Evolutionary conservation across 2,329 filamentous ascomycete species (phyloP), one percentile per base, ranked within the genome.

Genomic region (Alternaria brassicicola): DNA sequence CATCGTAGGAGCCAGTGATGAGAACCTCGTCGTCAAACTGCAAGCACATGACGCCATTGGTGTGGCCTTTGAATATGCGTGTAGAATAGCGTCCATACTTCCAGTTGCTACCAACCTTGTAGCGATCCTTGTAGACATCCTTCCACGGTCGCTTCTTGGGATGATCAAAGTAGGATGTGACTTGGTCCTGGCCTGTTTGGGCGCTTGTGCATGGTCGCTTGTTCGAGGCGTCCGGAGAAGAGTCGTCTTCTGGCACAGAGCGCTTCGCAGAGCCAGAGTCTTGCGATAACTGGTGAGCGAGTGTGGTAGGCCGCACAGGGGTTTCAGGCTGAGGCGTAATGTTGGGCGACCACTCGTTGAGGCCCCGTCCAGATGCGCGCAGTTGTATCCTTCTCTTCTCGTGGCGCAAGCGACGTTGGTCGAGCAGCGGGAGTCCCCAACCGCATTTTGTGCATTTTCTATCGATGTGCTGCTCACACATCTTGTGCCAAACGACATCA

Each of bases 381-480:
- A 91, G 80, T 75, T 93, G 89, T 67, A 92, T 93, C 73, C 95
- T 90, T 62, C 91, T 88, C 78, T 92, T 96, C 77, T 94, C 93
- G 62, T 92, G 93, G 65, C 91, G 87, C 63, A 99, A 80, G 69
- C 91, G 86, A 79, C 96, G 97, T 68, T 92, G 86, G 73, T 99
- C 95, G 49, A 99, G 81, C 55, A 96, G 80, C 15, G 95, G 95
- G 59, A 99, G 79, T 2, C 95, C 95, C 92, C 93, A 98, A 23
- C 95, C 94, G 74, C 95, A 99, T 74, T 95, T 96, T 59, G 88
- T 93, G 77, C 93, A 97, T 75, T 96, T 96, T 60, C 92, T 84
- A 75, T 96, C 92, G 68, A 97, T 96, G 76, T 97, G 93, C 74
- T 98, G 94, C 77, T 97, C 93, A 75, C 95, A 99, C 93, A 98